Evolutionary conservation across 2,329 filamentous ascomycete species (phyloP), one percentile per base, ranked within the genome.

Genomic region (Aspergillus carbonarius): DNA sequence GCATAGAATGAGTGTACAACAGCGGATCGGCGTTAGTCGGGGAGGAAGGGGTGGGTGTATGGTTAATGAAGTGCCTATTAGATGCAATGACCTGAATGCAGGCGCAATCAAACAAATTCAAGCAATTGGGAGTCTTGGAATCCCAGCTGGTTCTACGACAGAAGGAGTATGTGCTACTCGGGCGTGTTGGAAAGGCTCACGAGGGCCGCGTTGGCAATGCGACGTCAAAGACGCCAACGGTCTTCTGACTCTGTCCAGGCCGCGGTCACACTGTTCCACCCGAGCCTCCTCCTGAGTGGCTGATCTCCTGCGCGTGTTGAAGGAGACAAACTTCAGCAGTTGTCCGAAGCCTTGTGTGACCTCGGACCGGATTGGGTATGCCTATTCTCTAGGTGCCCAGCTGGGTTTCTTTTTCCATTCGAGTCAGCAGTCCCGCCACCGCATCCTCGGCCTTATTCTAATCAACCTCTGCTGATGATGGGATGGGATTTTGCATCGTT

Each of bases 171-270:
- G 51, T 54, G 20, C 51, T 30, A 54, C 51, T 15, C 23, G 23
- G 37, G 23, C 13, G 27, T 12, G 1, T 42, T 54, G 10, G 51
- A 54, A 23, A 13, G 18, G 25, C 27, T 40, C 23, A 20, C 51
- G 18, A 42, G 51, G 30, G 30, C 3, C 30, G 30, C 30, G 30
- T 32, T 44, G 51, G 37, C 51, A 54, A 34, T n/a, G 20, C 23
- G 23, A 27, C 23, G 20, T 17, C 25, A 42, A 27, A 52, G 35
- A 44, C 5, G 10, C n/a, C 35, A 54, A 42, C 51, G 51, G 51
- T 54, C 51, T 54, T 54, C 51, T 54, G 51, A 54, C 51, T 34
- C 15, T 18, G 51, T 54, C 37, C 37, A 23, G 32, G 51, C 51
- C 27, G 23, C 27, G 23, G 51, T 54, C 18, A 44, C 51, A 54